A percentile compares a stretch with the other conserved stretches of the same genome.
phyloP scores from a whole-genome alignment of 768 basidiomycete species.

The Hortiboletus campestris region DNA sequence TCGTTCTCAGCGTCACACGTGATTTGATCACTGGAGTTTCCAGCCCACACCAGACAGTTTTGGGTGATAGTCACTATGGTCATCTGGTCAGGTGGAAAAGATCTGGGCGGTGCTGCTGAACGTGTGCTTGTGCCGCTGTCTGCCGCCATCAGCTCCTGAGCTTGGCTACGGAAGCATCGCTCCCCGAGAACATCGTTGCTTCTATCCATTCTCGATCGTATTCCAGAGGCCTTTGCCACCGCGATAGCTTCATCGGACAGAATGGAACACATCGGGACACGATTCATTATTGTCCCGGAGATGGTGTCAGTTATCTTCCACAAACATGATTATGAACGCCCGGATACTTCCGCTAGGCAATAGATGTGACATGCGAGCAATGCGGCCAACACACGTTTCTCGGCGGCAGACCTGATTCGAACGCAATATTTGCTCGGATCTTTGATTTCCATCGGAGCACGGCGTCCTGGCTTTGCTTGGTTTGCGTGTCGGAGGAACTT shows the following conservation, averaged over 20 bases:
- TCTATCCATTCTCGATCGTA: not conserved
- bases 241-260: not conserved
- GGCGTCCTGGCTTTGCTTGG: not conserved
- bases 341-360: conserved; percentile 8
- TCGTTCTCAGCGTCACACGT: not conserved
- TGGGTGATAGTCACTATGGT: not conserved
- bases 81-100: not conserved
- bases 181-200: not conserved
- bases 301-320: not conserved
- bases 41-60: not conserved
- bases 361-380: not conserved
- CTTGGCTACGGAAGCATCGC: not conserved
- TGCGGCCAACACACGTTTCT: conserved; percentile 19
- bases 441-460: not conserved
- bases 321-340: not conserved
- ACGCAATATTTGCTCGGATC: conserved; percentile 13
- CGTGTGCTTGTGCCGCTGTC: not conserved
- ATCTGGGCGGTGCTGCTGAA: conserved; percentile 1
- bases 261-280: not conserved
- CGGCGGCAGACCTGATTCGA: conserved; percentile 5
- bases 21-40: not conserved
- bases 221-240: not conserved
- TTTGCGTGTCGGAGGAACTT: not conserved
- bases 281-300: not conserved
- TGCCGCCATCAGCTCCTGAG: not conserved